Evolutionary conservation across 192 early-diverging fungal species (phyloP).

Genomic region (Coemansia sp.): DNA sequence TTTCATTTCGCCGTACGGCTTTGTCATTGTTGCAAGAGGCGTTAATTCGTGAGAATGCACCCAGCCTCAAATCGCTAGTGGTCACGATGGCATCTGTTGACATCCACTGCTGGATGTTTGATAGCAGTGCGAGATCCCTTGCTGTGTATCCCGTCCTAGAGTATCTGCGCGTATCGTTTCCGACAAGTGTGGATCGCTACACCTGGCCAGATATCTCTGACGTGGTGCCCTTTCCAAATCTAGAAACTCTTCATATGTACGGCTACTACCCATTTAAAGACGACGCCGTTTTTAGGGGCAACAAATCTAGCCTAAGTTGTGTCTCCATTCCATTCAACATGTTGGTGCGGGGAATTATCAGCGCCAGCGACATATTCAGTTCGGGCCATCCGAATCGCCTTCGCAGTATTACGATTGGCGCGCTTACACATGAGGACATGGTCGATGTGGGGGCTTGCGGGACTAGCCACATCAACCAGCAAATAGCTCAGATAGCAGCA

Average conservation of each 20-base stretch:
- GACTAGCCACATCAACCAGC: not conserved
- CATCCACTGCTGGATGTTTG: not conserved
- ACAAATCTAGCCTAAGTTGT: not conserved
- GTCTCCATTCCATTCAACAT: not conserved
- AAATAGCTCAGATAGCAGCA: not conserved
- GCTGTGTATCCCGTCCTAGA: not conserved
- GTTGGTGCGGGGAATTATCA: not conserved
- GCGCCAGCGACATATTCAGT: not conserved
- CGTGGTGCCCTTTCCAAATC: not conserved
- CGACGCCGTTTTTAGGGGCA: not conserved
- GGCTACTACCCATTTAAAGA: not conserved
- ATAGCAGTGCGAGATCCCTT: not conserved
- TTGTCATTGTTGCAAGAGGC: not conserved
- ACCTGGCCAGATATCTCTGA: not conserved
- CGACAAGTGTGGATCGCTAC: not conserved
- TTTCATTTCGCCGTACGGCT: not conserved
- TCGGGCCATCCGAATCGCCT: not conserved
- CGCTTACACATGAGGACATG: not conserved
- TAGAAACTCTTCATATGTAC: not conserved
- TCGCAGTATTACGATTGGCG: not conserved
- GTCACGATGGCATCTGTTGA: not conserved
- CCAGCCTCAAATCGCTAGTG: not conserved
- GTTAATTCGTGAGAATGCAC: not conserved
- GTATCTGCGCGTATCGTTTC: not conserved
- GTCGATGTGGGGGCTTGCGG: not conserved